Evolutionary conservation across 768 basidiomycete genomes (phyloP).

Genomic region (Panellus pusillus): DNA sequence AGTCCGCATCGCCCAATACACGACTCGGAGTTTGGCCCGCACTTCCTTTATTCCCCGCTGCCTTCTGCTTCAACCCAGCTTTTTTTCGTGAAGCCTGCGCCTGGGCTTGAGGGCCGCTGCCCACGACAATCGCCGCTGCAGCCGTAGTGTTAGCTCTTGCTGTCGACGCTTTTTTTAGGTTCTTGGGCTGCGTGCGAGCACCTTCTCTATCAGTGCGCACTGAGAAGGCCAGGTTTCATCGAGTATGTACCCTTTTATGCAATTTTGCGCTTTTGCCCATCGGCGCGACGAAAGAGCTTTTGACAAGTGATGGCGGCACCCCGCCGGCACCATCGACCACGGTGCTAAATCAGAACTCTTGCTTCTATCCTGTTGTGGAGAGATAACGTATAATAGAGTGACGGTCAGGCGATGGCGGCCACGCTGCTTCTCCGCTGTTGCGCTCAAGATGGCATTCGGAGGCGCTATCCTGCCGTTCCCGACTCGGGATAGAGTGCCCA

Average conservation of each 20-base stretch:
- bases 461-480: conserved; percentile 18
- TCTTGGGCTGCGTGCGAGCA: conserved; percentile 13
- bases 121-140: conserved; percentile 15
- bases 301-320: too few relatives aligned
- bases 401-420: conserved; percentile 3
- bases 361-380: not conserved
- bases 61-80: conserved; percentile 47
- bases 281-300: not conserved
- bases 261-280: conserved; percentile 72
- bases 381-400: not conserved
- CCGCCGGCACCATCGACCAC: too few relatives aligned
- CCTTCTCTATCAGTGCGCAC: not conserved
- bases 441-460: conserved; percentile 5
- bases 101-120: conserved; percentile 31
- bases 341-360: too few relatives aligned
- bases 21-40: conserved; percentile 27
- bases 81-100: conserved; percentile 50
- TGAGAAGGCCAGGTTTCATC: conserved; percentile 1
- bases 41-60: conserved; percentile 23
- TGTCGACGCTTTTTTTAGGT: conserved; percentile 37
- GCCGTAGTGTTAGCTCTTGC: conserved; percentile 19
- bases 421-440: not conserved
- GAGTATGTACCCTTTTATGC: conserved; percentile 53
- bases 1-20: conserved; percentile 75
- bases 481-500: conserved; percentile 11